Evolutionary conservation across 768 basidiomycete species (phyloP).

Genomic region (Panaeolus papilionaceus): DNA sequence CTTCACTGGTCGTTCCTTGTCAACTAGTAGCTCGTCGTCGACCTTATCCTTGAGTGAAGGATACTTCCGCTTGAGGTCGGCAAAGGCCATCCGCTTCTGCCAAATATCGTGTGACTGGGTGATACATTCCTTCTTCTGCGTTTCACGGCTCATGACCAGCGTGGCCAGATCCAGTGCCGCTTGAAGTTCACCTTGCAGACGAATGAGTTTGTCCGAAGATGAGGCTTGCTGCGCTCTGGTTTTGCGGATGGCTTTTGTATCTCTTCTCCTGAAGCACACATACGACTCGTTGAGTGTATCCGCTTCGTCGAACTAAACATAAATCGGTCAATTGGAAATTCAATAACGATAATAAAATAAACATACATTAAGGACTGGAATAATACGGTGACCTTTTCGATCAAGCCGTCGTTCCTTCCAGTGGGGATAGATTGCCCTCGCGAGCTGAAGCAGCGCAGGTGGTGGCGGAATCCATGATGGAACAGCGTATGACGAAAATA

Average conservation of each 20-base stretch:
- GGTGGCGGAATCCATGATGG: slow-evolving; percentile 77
- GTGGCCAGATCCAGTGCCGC: slow-evolving; percentile 77
- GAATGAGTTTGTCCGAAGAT: slow-evolving; percentile 86
- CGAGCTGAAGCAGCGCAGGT: slow-evolving; percentile 66
- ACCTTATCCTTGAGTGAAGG: slow-evolving; percentile 63
- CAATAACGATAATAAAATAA: neutral
- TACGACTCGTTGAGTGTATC: slow-evolving; percentile 93
- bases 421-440: slow-evolving; percentile 80
- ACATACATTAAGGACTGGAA: slow-evolving; percentile 86
- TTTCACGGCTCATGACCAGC: slow-evolving; percentile 74
- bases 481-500: slow-evolving; percentile 71
- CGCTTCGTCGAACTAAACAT: slow-evolving; percentile 79
- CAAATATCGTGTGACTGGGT: slow-evolving; percentile 70
- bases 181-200: slow-evolving; percentile 78
- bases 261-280: slow-evolving; percentile 95
- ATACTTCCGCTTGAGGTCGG: slow-evolving; percentile 81
- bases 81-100: slow-evolving; percentile 77
- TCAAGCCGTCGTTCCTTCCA: slow-evolving; percentile 89
- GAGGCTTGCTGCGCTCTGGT: slow-evolving; percentile 91
- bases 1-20: slow-evolving; percentile 72
- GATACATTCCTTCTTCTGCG: slow-evolving; percentile 70
- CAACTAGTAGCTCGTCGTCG: slow-evolving; percentile 76
- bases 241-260: slow-evolving; percentile 93
- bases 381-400: slow-evolving; percentile 83
- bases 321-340: slow-evolving; percentile 17